Base-by-base conservation (phyloP, 2,329 filamentous ascomycete genomes). In the Alternaria dauci region DNA sequence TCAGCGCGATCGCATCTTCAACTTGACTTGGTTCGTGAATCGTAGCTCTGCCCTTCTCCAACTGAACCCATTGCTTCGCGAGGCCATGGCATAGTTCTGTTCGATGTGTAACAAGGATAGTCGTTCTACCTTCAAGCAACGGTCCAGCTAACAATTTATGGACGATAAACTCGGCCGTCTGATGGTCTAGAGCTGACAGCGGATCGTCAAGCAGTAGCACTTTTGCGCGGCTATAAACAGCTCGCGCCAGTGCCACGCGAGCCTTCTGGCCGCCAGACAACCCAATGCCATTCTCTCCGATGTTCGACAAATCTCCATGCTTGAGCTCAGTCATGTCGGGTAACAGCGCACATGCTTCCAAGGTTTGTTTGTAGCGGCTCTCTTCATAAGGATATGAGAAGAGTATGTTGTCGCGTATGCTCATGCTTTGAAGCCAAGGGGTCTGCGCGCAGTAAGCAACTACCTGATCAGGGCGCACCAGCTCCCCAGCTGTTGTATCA, bases 61-160 rank as follows among this genome's bases (percentile, higher is more conserved):
- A 84, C 57, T 93, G 87, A 9, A 97, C 79, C 16, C 93, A 85
- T 71, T 95, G 91, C 50, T 89, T 82, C 2, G 93, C 91, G 43
- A 93, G 82, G n/a, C 86, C 83, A 20, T 87, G 85, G 60, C 93
- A 91, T 9, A 97, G 81, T 62, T 94, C 89, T 0, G 84, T 86
- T 1, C 88, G 85, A 78, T 91, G 88, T 1, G 88, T 91, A 18
- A 88, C 87, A 16, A 91, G 78, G 26, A 90, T 80, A 0, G 85
- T 78, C 0, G 82, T 87, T 20, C 88, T 81, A 9, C 78, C 82
- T 60, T 85, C 74, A 56, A 88, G 75, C 32, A 90, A 72, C 1
- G 82, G 81, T 2, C 88, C 87, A 1, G 77, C 77, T 12, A 91
- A 79, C 62, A 86, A 85, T 63, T 84, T 86, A 5, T 81, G 79